A percentile compares a stretch with the other conserved stretches of the same genome.
phyloP scores from a whole-genome alignment of 805 yeast genomes.

The Saccharomycopsis capsularis region DNA sequence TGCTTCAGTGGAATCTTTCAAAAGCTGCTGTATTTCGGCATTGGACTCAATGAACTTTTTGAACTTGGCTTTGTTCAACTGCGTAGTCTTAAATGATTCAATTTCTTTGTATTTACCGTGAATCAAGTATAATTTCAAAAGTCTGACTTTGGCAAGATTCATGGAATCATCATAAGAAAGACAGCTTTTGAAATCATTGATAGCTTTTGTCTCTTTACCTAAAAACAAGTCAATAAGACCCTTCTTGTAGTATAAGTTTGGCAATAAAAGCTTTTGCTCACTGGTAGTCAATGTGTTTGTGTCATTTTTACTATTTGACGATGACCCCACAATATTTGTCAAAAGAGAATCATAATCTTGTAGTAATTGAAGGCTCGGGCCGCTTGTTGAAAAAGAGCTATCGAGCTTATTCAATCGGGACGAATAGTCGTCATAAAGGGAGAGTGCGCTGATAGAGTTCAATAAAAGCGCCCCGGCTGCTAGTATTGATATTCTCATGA shows the following conservation, averaged over 20 bases:
- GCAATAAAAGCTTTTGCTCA: conserved; percentile 25
- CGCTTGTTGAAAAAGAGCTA: conserved; percentile 20
- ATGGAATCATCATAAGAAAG: conserved; percentile 29
- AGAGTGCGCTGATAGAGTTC: too few relatives aligned
- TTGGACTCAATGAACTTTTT: conserved; percentile 6
- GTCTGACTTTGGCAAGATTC: conserved; percentile 42
- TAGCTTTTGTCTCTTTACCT: conserved; percentile 47
- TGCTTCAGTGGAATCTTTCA: conserved; percentile 22
- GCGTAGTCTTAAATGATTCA: conserved; percentile 5
- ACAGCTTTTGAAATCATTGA: conserved; percentile 44
- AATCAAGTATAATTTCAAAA: conserved; percentile 43
- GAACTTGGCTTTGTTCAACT: background rate
- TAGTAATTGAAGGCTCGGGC: conserved; percentile 28
- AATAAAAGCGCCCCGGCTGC: too few relatives aligned
- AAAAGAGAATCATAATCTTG: conserved; percentile 28
- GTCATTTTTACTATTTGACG: conserved; percentile 7
- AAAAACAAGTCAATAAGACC: conserved; percentile 56
- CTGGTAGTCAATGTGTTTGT: background rate
- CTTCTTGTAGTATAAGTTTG: conserved; percentile 48
- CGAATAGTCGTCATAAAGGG: background rate
- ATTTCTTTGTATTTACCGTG: conserved; percentile 44
- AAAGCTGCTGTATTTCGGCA: conserved; percentile 19
- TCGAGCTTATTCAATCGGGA: conserved; percentile 10
- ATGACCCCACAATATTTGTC: conserved; percentile 17
- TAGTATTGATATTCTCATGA: too few relatives aligned